Conservation (phyloP, 2,329 filamentous ascomycete genomes). For the Sodiomyces alkalinus region DNA sequence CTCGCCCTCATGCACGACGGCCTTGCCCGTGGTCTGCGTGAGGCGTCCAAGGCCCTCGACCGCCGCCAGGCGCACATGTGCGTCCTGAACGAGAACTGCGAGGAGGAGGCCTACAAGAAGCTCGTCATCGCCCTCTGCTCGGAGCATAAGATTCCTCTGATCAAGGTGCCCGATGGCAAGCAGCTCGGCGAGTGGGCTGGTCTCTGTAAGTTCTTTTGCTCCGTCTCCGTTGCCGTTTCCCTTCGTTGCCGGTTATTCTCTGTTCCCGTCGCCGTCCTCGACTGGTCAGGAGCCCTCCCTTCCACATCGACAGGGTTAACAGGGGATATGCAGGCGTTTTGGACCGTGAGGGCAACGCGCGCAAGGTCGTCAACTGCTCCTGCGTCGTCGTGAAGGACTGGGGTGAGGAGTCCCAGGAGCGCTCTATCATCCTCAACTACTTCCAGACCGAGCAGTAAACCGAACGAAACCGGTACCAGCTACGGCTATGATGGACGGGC, state of each 20-base stretch:
- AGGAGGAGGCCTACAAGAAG: constrained; percentile 99
- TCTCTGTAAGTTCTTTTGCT: constrained; percentile 61
- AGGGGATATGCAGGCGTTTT: constrained; percentile 57
- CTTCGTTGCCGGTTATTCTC: too few species aligned
- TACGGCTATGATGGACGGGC: constrained; percentile 32
- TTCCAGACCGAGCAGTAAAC: constrained; percentile 80
- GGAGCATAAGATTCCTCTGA: constrained; percentile 99
- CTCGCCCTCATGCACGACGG: constrained; percentile 99
- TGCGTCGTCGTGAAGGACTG: constrained; percentile 99
- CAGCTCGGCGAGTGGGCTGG: constrained; percentile 99
- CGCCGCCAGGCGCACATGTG: constrained; percentile 99
- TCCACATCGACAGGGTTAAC: too few species aligned
- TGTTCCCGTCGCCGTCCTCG: too few species aligned
- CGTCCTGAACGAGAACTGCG: constrained; percentile 98
- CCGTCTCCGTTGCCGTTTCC: not conserved
- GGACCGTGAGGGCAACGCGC: constrained; percentile 97
- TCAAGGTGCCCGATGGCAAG: constrained; percentile 99
- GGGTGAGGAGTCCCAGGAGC: constrained; percentile 99
- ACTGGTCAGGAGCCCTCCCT: too few species aligned
- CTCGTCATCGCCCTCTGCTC: constrained; percentile 95
- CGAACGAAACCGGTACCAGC: constrained; percentile 32
- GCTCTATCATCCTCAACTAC: constrained; percentile 98
- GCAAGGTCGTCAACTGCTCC: constrained; percentile 99
- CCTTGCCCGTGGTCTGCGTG: constrained; percentile 93
- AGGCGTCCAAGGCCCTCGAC: constrained; percentile 97